Evolutionary conservation across 805 yeast genomes (phyloP).

Genomic region (Wickerhamiella sorbophila): DNA sequence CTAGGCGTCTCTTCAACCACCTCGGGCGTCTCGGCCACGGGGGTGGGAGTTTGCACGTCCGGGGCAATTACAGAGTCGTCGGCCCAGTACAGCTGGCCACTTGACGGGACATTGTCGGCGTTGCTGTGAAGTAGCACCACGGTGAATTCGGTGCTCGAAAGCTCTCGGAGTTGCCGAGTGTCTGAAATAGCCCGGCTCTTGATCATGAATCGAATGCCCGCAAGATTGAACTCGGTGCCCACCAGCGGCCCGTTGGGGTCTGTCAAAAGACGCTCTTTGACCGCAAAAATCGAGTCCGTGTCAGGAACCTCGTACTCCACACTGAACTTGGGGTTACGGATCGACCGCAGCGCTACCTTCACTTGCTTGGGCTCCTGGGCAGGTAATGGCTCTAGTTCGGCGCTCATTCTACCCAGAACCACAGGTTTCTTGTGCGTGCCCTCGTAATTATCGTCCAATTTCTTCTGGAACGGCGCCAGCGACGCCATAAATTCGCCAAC

Average conservation of each 20-base stretch:
- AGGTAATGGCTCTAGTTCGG: conserved; percentile 1
- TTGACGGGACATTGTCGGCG: conserved; percentile 10
- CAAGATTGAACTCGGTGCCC: conserved; percentile 5
- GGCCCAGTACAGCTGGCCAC: conserved; percentile 15
- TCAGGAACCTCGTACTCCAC: conserved; percentile 17
- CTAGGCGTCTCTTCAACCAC: conserved; percentile 7
- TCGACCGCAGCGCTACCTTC: conserved; percentile 40
- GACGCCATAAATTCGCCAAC: conserved; percentile 2
- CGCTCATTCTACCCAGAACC: conserved; percentile 3
- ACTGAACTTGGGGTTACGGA: conserved; percentile 58
- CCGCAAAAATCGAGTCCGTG: conserved; percentile 16
- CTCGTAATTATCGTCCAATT: conserved; percentile 4
- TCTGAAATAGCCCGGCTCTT: conserved; percentile 16
- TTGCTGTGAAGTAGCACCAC: conserved; percentile 12
- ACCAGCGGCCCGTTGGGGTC: conserved; percentile 19
- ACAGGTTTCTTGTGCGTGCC: conserved; percentile 7
- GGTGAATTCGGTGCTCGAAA: conserved; percentile 12
- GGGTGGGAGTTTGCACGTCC: background rate
- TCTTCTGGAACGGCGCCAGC: conserved; percentile 3
- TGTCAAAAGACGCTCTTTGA: conserved; percentile 22
- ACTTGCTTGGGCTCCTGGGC: conserved; percentile 2
- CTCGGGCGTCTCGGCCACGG: background rate
- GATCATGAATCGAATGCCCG: conserved; percentile 12
- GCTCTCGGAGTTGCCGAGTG: conserved; percentile 13
- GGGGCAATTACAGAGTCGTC: background rate